These are phyloP conservation scores for Aspergillus sp. DNA, from an alignment of 2,329 filamentous ascomycete genomes.

Conservation along the genomic window DNA sequence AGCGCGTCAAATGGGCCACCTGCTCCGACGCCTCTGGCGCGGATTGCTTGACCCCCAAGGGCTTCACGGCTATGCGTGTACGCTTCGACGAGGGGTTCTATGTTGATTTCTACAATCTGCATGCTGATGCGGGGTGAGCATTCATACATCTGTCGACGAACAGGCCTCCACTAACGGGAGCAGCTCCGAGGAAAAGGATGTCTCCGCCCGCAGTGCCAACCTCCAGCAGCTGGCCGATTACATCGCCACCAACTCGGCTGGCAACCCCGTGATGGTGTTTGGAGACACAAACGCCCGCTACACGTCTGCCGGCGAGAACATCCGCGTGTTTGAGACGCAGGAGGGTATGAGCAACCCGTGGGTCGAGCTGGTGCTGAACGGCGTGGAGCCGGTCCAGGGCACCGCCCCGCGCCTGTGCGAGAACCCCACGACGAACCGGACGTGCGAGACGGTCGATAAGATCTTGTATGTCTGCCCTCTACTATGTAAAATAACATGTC, in stretches of 20 bases:
- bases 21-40: constrained; percentile 51
- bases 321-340: constrained; percentile 49
- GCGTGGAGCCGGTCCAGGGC: constrained; percentile 46
- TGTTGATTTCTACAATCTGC: constrained; percentile 65
- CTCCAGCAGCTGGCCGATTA: constrained; percentile 58
- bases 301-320: constrained; percentile 55
- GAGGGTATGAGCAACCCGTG: constrained; percentile 58
- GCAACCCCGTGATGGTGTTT: constrained; percentile 62
- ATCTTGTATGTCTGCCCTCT: constrained; percentile 41
- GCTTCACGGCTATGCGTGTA: constrained; percentile 65
- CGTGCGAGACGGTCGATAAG: constrained; percentile 67
- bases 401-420: constrained; percentile 45
- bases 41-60: constrained; percentile 68
- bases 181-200: constrained; percentile 50
- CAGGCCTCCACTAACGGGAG: not conserved
- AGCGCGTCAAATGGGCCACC: constrained; percentile 56
- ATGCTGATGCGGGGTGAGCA: constrained; percentile 59
- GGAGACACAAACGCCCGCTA: constrained; percentile 67
- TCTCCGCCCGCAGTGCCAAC: constrained; percentile 57
- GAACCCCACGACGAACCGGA: constrained; percentile 55
- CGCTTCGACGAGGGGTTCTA: constrained; percentile 53
- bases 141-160: too few relatives aligned
- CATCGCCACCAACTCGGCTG: constrained; percentile 54
- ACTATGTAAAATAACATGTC: constrained; percentile 6
- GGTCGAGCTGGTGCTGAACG: constrained; percentile 54